Evolutionary conservation across 768 basidiomycete genomes (phyloP).

Genomic region (Plicaturopsis crispa): DNA sequence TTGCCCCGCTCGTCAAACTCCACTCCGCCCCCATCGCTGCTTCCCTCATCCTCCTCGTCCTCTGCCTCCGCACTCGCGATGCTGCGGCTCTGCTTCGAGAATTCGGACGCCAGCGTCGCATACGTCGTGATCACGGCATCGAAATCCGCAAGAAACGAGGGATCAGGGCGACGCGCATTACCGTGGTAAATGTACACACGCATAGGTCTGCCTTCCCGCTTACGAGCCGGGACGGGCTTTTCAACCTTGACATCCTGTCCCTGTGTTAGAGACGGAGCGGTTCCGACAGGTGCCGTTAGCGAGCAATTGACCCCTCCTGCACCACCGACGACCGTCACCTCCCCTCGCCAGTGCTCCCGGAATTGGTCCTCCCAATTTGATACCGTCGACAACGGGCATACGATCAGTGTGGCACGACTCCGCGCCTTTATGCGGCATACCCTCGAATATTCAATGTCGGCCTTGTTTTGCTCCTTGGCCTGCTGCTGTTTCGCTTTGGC

Average conservation of each 20-base stretch:
- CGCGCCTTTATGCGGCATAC: conserved; percentile 72
- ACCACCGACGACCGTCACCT: conserved; percentile 79
- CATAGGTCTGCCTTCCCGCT: conserved; percentile 44
- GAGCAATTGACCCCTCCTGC: conserved; percentile 37
- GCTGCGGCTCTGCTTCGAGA: conserved; percentile 78
- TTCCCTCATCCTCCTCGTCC: conserved; percentile 53
- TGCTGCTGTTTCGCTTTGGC: conserved; percentile 61
- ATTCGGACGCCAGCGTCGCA: conserved; percentile 92
- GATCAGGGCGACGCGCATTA: conserved; percentile 76
- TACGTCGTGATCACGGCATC: conserved; percentile 98
- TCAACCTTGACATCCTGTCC: conserved; percentile 21
- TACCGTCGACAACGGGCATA: conserved; percentile 94
- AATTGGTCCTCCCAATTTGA: conserved; percentile 99
- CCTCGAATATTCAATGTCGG: conserved; percentile 62
- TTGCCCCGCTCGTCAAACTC: conserved; percentile 68
- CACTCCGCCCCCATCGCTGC: conserved; percentile 54
- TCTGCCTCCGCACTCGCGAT: conserved; percentile 51
- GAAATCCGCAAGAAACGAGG: conserved; percentile 84
- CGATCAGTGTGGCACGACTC: conserved; percentile 88
- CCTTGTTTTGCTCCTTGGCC: conserved; percentile 59
- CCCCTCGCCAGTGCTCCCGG: conserved; percentile 91
- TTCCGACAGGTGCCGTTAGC: conserved; percentile 15
- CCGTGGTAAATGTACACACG: conserved; percentile 96
- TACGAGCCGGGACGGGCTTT: conserved; percentile 26
- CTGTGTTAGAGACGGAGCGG: conserved; percentile 18